Evolutionary conservation across 192 early-diverging fungal species (phyloP).

Genomic region (Backusella psychrophila): DNA sequence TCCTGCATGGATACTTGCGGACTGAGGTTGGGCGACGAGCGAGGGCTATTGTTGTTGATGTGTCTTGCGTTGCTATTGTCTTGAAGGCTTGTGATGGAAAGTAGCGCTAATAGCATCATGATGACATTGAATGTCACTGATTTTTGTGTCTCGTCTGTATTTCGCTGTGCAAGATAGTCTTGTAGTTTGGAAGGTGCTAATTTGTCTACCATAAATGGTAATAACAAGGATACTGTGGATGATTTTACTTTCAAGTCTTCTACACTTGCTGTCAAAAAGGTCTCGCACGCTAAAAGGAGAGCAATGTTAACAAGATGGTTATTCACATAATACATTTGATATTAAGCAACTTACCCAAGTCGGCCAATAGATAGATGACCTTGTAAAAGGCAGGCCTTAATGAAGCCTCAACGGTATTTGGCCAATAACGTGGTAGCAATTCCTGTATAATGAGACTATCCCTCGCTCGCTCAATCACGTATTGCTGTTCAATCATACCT

Average conservation of each 20-base stretch:
- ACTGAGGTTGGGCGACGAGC: slow-evolving; percentile 9
- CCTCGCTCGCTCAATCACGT: not conserved
- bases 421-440: slow-evolving; percentile 22
- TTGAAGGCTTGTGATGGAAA: slow-evolving; percentile 12
- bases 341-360: slow-evolving; percentile 6
- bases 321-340: not conserved
- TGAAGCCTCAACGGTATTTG: not conserved
- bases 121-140: slow-evolving; percentile 8
- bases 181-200: not conserved
- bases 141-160: not conserved
- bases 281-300: slow-evolving; percentile 13
- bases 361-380: slow-evolving; percentile 10
- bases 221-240: not conserved
- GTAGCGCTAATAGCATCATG: not conserved
- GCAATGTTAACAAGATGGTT: not conserved
- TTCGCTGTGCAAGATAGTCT: not conserved
- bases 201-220: slow-evolving; percentile 5
- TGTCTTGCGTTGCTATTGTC: not conserved
- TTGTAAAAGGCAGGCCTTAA: slow-evolving; percentile 2
- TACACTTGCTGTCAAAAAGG: slow-evolving; percentile 5
- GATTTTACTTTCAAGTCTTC: not conserved
- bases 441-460: slow-evolving; percentile 11
- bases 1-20: slow-evolving; percentile 9
- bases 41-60: not conserved
- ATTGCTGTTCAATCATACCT: not conserved